A percentile compares a stretch with the other conserved stretches of the same genome.
These are phyloP conservation scores for Actinidia arguta DNA, from an alignment of 179 eudicot genomes.

Conservation along the genomic window DNA sequence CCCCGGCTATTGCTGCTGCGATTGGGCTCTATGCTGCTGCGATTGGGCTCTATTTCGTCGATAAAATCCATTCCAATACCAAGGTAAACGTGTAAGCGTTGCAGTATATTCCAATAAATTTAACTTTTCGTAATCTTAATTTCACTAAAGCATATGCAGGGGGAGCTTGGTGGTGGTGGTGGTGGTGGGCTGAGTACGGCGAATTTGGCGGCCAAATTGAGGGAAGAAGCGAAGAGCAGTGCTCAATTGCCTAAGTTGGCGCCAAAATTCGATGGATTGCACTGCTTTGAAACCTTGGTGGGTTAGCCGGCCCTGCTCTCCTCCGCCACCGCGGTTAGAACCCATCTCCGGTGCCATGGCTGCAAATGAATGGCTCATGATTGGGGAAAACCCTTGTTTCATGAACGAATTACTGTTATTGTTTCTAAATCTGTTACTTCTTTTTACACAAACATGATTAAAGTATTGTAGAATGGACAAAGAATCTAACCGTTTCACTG, in stretches of 20 bases:
- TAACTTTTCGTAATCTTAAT: not conserved
- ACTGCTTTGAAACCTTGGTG: constrained; percentile 29
- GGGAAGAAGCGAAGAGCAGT: constrained; percentile 18
- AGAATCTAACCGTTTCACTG: no score
- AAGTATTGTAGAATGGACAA: no score
- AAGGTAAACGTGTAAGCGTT: constrained; percentile 10
- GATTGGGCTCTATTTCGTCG: constrained; percentile 13
- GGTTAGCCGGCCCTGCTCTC: not conserved
- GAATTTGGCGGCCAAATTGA: not conserved
- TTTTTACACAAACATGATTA: no score
- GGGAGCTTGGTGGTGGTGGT: constrained; percentile 2
- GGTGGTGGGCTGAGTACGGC: not conserved
- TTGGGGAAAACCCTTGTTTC: no score
- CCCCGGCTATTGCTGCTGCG: constrained; percentile 17
- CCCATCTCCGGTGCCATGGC: no score
- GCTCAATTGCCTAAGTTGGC: constrained; percentile 20
- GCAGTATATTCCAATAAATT: not conserved
- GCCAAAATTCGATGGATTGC: constrained; percentile 33
- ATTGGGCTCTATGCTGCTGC: no score
- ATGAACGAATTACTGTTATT: no score
- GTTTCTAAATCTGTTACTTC: no score
- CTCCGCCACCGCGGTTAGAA: no score
- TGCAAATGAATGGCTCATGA: no score
- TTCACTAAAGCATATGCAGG: not conserved
- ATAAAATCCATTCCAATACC: not conserved